Base-by-base conservation (phyloP, 805 yeast genomes). In the Pichia rugopelliculosa region DNA sequence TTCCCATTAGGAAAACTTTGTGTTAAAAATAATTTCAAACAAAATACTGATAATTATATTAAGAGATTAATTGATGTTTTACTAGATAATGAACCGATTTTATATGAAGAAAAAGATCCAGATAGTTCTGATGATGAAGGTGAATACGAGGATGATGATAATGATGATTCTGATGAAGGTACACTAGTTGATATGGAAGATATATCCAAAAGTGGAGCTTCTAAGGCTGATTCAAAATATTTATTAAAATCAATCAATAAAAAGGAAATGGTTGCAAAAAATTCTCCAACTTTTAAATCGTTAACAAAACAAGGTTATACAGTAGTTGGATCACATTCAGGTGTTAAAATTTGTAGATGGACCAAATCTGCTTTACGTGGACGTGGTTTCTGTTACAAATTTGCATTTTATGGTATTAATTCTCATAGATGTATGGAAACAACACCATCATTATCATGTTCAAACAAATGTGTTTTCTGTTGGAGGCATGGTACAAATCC, bases 401-500 rank as follows among this genome's bases (percentile, higher is more conserved):
- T 77, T 67, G 95, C 96, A 10, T 84, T 89, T 58, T 89, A 90
- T 63, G 96, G 96, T 22, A 89, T 89, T 57, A 79, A 76, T 51
- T 84, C 95, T 2, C 96, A 91, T 67, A 70, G 91, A 48, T 89
- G 97, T 67, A 89, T 89, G 97, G 97, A 89, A 62, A 80, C 96
- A 3, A 89, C 97, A 0, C 97, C 97, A 1, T 84, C 95, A 1
- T 71, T 89, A 50, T 91, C 96, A 8, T 89, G 97, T 65, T 87
- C 96, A 6, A 89, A 89, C 62, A 89, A 89, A 64, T 89, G 97
- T 74, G 96, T 90, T 5, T 89, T 89, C 61, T 89, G 97, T 68
- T 89, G 97, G 97, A 77, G 97, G 63, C 97, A 89, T 65, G 97
- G 97, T 42, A 89, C 96, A 2, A 90, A 89, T 60, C 97, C 97